Percentiles rank a stretch among this genome's conserved stretches.
Evolutionary conservation across 805 yeast genomes (phyloP).

Genomic region (Clavispora vitiphila): DNA sequence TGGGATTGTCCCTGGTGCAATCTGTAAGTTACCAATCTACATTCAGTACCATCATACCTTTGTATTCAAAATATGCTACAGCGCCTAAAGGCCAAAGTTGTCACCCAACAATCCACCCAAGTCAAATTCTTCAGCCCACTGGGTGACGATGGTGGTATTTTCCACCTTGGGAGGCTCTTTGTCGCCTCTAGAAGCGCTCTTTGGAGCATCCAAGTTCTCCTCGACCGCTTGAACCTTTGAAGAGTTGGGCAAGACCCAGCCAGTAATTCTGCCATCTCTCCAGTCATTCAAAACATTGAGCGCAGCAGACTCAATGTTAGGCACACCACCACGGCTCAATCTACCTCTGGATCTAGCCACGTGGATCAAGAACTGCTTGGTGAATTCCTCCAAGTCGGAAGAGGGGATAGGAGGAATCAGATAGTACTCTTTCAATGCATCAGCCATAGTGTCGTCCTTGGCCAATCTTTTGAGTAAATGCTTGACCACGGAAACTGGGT

Average conservation of each 20-base stretch:
- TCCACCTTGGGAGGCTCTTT: constrained; percentile 48
- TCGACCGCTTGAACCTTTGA: constrained; percentile 37
- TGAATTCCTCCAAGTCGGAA: constrained; percentile 65
- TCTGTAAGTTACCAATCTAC: too few relatives aligned
- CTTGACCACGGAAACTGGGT: constrained; percentile 79
- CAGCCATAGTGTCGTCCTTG: constrained; percentile 71
- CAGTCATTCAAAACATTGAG: constrained; percentile 81
- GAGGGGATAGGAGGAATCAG: constrained; percentile 77
- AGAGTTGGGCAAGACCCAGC: constrained; percentile 77
- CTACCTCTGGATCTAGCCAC: constrained; percentile 92
- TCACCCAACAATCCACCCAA: constrained; percentile 70
- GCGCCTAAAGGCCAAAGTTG: constrained; percentile 29
- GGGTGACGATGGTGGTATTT: constrained; percentile 73
- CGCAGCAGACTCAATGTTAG: constrained; percentile 85
- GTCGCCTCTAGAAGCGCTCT: constrained; percentile 38
- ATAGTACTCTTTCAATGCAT: constrained; percentile 67
- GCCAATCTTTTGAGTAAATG: constrained; percentile 71
- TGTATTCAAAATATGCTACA: constrained; percentile 1
- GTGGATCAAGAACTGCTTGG: constrained; percentile 84
- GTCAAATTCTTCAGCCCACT: constrained; percentile 94
- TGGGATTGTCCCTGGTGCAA: too few relatives aligned
- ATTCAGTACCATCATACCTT: not conserved
- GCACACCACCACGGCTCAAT: constrained; percentile 87
- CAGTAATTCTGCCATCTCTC: constrained; percentile 92
- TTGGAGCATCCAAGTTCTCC: constrained; percentile 26